Evolutionary conservation across 2,329 filamentous ascomycete species (phyloP), one percentile per base, ranked within the genome.

Genomic region (Huntiella decipiens): DNA sequence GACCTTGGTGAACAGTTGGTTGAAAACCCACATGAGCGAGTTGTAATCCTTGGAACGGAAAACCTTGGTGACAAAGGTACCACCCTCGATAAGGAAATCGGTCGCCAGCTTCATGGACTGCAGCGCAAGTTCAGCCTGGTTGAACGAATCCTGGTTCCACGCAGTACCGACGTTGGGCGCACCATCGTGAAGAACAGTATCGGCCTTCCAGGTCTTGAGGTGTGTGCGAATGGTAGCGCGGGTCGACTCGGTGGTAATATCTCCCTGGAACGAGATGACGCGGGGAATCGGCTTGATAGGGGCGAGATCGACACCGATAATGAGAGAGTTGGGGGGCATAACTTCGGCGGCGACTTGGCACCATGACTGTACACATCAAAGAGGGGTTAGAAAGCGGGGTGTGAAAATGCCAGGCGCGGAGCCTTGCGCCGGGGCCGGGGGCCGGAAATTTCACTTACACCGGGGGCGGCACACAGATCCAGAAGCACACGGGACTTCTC

Each of bases 41-140:
- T 95, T 95, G 67, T 94, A 96, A 59, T 98, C 88, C 59, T 95
- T 96, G 32, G 84, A 93, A 52, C 91, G 70, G 68, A 98, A 98
- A 38, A 98, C 84, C 64, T 98, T 98, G 47, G 88, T 96, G 38
- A 96, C 87, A 53, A 96, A 96, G 6, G 79, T 88, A 52, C 91
- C 91, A 39, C 87, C 85, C 59, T 88, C 81, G 13, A 76, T 71
- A 48, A 98, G 64, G 55, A 98, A 98, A 54, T 98, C 88, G 0
- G 86, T 94, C 3, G 91, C 91, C 48, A 98, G 67, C 61, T 92
- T 94, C 70, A 98, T 71, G 6, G 84, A 82, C 59, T 94, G 83
- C 46, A 98, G 66, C 10, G 82, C 85, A 44, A 98, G 68, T 63
- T 96, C 88, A 49, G 88, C 91, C 63, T 98, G 91, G 51, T 88